Evolutionary conservation across 2,329 filamentous ascomycete genomes (phyloP), one percentile per base, ranked within the genome.

Genomic region (Ilyonectria destructans): DNA sequence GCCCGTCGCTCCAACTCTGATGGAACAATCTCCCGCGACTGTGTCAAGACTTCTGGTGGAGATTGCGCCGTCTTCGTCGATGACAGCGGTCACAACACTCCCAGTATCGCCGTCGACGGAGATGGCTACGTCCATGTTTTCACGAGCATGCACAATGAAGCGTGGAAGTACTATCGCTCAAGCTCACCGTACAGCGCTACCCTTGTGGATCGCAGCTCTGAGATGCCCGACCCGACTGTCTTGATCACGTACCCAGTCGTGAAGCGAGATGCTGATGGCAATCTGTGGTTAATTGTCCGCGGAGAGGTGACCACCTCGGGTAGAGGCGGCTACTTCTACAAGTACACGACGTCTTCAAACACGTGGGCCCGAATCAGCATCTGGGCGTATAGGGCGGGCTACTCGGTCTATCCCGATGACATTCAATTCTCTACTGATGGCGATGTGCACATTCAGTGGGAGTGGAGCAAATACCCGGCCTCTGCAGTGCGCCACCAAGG

Each of bases 141-240:
- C 37, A 77, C 75, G 2, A 75, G 75, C 67, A 77, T 77, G 75
- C 75, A 77, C 62, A 75, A 77, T 6, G 72, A 76, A 23, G 54
- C 56, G 1, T 77, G 75, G 75, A 72, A 70, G 33, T 77, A 77
- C 61, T 77, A 71, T 43, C 69, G 75, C 12, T 77, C 75, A 0
- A 33, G 52, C 3, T 61, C 68, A 8, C 60, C 75, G 2, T 73
- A 74, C 26, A 75, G 71, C 45, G 64, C 70, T 33, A 75, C 64
- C 9, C 58, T 76, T 7, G 62, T 74, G 31, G 67, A 74, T 21
- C 57, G 26, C 7, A 75, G 71, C 48, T 57, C 60, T 3, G 68
- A 73, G 2, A 72, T 77, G 75, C 71, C 75, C 0, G 75, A 77
- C 37, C 68, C 66, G 23, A 62, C 15, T 6, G 48, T 74, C 21